Base-by-base conservation (phyloP, 345 rosid genomes). In the Dovyalis caffra region DNA sequence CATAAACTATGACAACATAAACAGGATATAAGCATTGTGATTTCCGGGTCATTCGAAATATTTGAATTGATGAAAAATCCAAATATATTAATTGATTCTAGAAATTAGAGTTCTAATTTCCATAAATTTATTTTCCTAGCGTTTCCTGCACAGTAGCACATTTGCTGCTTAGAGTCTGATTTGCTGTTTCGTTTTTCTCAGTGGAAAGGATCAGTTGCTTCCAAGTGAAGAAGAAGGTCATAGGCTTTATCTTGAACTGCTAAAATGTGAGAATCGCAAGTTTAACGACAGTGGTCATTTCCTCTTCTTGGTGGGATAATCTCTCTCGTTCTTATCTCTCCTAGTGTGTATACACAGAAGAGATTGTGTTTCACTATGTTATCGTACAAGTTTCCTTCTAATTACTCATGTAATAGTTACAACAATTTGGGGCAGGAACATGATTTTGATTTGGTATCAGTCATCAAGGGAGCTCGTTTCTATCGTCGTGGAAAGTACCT, bases 151-250 rank as follows among this genome's bases (percentile, higher is more conserved):
- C 57, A n/a, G 34, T 66, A 51, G 29, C 28, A 43, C 28, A 20
- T 34, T 38, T 23, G 16, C 60, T 68, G 28, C 60, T 34, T 56
- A 20, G 64, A 31, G 26, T 35, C 6, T 33, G 73, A 31, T 58
- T 38, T 25, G 38, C 11, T 37, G 16, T 58, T 70, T 62, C 2
- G n/a, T 47, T 60, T 72, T 70, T 21, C 77, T 40, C 47, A 92
- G 99, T 77, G 95, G 91, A 81, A 89, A 70, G 76, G 99, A 95
- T 87, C 92, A 89, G 63, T 70, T 91, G 69, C 76, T 92, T 62
- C 94, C 97, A 16, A 90, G 95, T 81, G 64, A 65, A 80, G 88
- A 71, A 71, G 99, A 95, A 87, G 85, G 90, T 72, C 78, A 77
- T 78, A 87, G 89, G 72, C 89, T 92, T 69, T 77, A 76, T 25